Conservation (phyloP, 148 eudicot species). For the Pouteria glomerata region DNA sequence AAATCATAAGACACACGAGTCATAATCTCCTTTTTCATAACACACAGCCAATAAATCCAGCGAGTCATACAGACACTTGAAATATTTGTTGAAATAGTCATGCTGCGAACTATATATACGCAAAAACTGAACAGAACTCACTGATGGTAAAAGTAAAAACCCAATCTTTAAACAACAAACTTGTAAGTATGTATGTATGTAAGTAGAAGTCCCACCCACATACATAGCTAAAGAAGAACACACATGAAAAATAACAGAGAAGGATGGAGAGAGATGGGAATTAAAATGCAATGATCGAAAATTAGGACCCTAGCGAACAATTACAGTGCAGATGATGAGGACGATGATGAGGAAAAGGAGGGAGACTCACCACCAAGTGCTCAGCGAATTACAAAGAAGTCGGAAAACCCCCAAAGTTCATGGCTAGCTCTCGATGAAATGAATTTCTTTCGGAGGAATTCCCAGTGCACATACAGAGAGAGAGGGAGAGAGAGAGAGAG, state of each 20-base stretch:
- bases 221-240: neutral
- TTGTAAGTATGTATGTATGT: no score
- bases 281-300: neutral
- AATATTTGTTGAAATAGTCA: neutral
- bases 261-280: neutral
- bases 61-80: conserved; percentile 8
- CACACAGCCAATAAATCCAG: no score
- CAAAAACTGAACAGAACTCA: neutral
- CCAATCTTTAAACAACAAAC: neutral
- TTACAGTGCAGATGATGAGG: neutral
- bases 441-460: neutral
- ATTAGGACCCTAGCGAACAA: conserved; percentile 12
- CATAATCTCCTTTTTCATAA: neutral
- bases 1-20: neutral
- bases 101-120: neutral
- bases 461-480: conserved; percentile 7
- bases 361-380: conserved; percentile 8
- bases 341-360: neutral
- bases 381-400: neutral
- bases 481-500: neutral
- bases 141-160: neutral
- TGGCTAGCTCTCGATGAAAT: conserved; percentile 3
- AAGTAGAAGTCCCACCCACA: neutral
- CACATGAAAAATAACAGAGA: neutral
- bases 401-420: neutral